phyloP scores from a whole-genome alignment of 2,329 filamentous ascomycete genomes.

The Xylariaceae sp. region DNA sequence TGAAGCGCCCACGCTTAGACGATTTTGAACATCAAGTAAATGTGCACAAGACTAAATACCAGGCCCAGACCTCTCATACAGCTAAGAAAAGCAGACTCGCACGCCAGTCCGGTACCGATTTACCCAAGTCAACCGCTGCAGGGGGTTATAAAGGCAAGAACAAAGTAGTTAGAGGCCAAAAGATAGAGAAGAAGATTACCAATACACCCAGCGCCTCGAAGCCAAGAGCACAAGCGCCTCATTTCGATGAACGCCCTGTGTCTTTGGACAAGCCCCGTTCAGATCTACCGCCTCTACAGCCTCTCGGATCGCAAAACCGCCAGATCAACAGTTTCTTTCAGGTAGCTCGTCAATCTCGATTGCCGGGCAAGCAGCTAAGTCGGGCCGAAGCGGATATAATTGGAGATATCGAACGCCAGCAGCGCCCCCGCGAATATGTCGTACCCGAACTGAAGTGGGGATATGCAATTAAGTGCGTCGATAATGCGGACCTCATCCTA shows the following conservation, averaged over 20 bases:
- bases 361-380: neutral
- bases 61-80: neutral
- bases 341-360: too few relatives aligned
- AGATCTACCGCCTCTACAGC: neutral
- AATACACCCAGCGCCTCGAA: neutral
- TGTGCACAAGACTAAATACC: neutral
- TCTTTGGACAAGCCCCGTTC: neutral
- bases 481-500: conserved; percentile 3
- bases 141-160: too few relatives aligned
- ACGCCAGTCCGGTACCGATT: too few relatives aligned
- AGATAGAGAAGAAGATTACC: neutral
- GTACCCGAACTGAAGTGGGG: conserved; percentile 12
- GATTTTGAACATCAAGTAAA: neutral
- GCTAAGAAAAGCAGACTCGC: neutral
- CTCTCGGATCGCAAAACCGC: neutral
- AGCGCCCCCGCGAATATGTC: conserved; percentile 5
- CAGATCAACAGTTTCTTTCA: neutral
- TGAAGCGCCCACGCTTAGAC: neutral
- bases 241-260: neutral
- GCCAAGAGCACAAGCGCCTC: neutral
- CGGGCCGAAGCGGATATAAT: neutral
- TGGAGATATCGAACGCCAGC: neutral
- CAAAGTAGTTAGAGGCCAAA: too few relatives aligned
- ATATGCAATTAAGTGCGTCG: conserved; percentile 16
- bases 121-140: neutral